Percentiles rank a stretch among this genome's conserved stretches.
phyloP scores from a whole-genome alignment of 257 asterid genomes.

The Nicotiana otophora region DNA sequence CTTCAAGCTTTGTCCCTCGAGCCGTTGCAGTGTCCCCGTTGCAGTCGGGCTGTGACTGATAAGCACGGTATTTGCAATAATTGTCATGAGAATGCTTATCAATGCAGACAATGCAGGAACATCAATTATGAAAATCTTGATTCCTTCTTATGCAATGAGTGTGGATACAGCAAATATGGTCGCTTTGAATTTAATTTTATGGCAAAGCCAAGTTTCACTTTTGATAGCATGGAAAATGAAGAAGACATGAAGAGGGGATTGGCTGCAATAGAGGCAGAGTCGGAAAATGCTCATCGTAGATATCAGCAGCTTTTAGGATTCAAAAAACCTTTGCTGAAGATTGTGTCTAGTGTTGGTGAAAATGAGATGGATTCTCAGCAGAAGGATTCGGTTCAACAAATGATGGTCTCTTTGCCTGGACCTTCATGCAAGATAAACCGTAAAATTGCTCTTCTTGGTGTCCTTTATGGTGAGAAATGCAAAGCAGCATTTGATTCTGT shows the following conservation, averaged over 20 bases:
- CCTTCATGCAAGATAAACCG: slow-evolving; percentile 99
- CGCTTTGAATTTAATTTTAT: slow-evolving; percentile 96
- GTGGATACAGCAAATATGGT: slow-evolving; percentile 98
- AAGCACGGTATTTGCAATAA: slow-evolving; percentile 92
- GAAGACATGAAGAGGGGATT: slow-evolving; percentile 98
- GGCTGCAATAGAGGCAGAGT: slow-evolving; percentile 93
- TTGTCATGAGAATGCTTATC: slow-evolving; percentile 99
- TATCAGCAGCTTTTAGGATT: slow-evolving; percentile 99
- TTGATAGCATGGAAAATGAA: slow-evolving; percentile 98
- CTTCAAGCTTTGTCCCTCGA: slow-evolving; percentile 98
- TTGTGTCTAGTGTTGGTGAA: slow-evolving; percentile 96
- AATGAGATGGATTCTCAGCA: slow-evolving; percentile 99
- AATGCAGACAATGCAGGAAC: slow-evolving; percentile 98
- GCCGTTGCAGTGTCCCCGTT: slow-evolving; percentile 97
- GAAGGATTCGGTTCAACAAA: slow-evolving; percentile 98
- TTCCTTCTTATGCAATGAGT: slow-evolving; percentile 95
- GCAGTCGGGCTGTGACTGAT: slow-evolving; percentile 97
- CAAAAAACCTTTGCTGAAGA: slow-evolving; percentile 93
- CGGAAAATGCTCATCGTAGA: slow-evolving; percentile 95
- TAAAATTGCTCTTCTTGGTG: slow-evolving; percentile 98
- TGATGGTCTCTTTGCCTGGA: slow-evolving; percentile 99
- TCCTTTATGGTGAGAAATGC: slow-evolving; percentile 98
- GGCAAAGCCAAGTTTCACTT: slow-evolving; percentile 98
- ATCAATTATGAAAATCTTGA: slow-evolving; percentile 97
- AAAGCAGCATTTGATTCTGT: slow-evolving; percentile 99